phyloP scores from a whole-genome alignment of 495 filamentous ascomycete genomes.

The Cercophora newfieldiana region DNA sequence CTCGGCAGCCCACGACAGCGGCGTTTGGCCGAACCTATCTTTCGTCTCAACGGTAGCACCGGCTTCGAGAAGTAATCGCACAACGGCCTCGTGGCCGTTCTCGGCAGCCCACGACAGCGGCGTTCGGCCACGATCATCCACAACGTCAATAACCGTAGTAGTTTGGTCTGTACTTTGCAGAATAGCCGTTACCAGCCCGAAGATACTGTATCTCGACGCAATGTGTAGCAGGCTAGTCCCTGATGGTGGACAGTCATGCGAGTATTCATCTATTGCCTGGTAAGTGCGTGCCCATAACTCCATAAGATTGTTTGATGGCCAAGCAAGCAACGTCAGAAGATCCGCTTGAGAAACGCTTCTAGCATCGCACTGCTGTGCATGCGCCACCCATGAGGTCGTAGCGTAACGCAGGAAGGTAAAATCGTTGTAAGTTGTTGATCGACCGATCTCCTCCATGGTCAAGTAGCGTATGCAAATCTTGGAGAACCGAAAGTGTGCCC shows the following conservation, averaged over 20 bases:
- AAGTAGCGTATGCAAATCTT: constrained; percentile 28
- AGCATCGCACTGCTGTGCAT: constrained; percentile 14
- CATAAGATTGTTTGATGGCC: constrained; percentile 14
- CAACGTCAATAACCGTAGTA: constrained; percentile 1
- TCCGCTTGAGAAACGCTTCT: constrained; percentile 13
- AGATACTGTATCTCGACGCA: constrained; percentile 9
- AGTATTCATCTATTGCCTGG: background rate
- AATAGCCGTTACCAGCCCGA: constrained; percentile 10
- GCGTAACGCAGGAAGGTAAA: constrained; percentile 22
- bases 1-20: background rate
- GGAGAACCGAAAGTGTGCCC: constrained; percentile 23
- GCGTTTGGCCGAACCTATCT: background rate
- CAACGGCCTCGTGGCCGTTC: constrained; percentile 2
- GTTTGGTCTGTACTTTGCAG: constrained; percentile 3
- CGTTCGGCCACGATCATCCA: background rate
- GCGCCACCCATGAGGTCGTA: constrained; percentile 15
- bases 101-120: constrained; percentile 13
- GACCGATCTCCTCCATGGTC: constrained; percentile 21
- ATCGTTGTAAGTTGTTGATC: constrained; percentile 1
- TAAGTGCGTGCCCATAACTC: constrained; percentile 7
- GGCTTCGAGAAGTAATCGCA: background rate
- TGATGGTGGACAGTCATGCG: background rate
- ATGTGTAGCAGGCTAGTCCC: constrained; percentile 9
- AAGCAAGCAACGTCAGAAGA: constrained; percentile 11
- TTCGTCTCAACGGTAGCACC: background rate